A percentile compares a stretch with the other conserved stretches of the same genome.
Conservation (phyloP, 164 flowering plant genomes). For the Macadamia tetraphylla region DNA sequence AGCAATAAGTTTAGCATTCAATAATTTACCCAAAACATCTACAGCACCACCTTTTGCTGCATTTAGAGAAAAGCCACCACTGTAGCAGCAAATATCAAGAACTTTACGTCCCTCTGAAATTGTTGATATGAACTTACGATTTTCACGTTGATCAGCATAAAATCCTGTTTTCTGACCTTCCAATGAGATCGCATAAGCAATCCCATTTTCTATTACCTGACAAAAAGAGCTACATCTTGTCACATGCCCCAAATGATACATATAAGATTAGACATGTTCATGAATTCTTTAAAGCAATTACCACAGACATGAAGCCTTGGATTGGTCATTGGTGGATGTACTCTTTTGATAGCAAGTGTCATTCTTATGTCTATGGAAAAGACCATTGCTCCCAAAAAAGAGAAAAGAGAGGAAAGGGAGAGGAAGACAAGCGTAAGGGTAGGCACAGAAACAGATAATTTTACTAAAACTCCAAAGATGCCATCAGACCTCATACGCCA, state of each 20-base stretch:
- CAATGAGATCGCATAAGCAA: slow-evolving; percentile 60
- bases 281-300: not conserved
- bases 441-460: not conserved
- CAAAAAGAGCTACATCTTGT: not conserved
- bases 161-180: slow-evolving; percentile 97
- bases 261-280: not conserved
- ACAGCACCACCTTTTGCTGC: slow-evolving; percentile 79
- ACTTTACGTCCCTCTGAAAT: slow-evolving; percentile 64
- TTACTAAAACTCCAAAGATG: too few species aligned
- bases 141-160: slow-evolving; percentile 98
- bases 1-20: not conserved
- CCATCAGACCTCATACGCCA: too few species aligned
- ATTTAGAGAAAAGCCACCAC: slow-evolving; percentile 94
- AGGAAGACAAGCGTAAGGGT: not conserved
- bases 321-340: not conserved
- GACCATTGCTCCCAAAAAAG: not conserved
- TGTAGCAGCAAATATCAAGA: slow-evolving; percentile 91
- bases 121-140: slow-evolving; percentile 66
- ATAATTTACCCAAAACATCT: slow-evolving; percentile 56
- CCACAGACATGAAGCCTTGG: not conserved
- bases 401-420: not conserved
- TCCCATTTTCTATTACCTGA: slow-evolving; percentile 83
- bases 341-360: not conserved
- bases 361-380: not conserved
- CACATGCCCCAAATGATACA: too few species aligned